Conservation (phyloP, 1,139 yeast species). For the Candida sp. region DNA sequence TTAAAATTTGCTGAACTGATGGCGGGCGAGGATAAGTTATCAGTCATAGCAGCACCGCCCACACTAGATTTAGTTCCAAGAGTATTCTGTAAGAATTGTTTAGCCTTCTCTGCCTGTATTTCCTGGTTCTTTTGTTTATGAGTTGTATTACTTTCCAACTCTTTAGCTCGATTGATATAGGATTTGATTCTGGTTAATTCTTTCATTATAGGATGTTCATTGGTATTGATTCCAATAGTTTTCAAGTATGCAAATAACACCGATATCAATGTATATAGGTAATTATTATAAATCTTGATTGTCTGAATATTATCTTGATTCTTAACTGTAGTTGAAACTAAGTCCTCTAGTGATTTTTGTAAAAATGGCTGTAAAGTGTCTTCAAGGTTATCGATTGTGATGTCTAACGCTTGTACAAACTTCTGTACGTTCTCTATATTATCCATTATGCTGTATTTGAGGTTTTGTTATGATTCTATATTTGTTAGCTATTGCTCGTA, state of each 20-base stretch:
- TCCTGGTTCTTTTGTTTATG: constrained; percentile 15
- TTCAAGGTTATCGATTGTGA: constrained; percentile 27
- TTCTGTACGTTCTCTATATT: constrained; percentile 27
- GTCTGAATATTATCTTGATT: constrained; percentile 31
- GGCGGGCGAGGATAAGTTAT: constrained; percentile 42
- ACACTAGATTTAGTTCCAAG: constrained; percentile 33
- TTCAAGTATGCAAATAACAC: constrained; percentile 57
- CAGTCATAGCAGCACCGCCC: constrained; percentile 27
- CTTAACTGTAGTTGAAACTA: constrained; percentile 19
- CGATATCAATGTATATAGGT: constrained; percentile 44
- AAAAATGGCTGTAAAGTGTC: constrained; percentile 30
- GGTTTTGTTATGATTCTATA: too few relatives aligned
- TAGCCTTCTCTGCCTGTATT: constrained; percentile 33
- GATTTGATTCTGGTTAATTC: constrained; percentile 70
- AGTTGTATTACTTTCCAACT: constrained; percentile 23
- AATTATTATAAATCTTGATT: constrained; percentile 34
- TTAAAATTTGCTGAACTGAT: constrained; percentile 56
- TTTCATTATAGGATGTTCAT: constrained; percentile 58
- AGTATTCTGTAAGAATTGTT: constrained; percentile 42
- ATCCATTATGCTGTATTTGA: constrained; percentile 31
- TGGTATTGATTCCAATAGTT: constrained; percentile 55
- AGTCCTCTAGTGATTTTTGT: constrained; percentile 33
- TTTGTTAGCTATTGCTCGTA: neutral
- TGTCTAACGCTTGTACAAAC: constrained; percentile 24
- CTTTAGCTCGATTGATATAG: constrained; percentile 62